Percentiles rank a stretch among this genome's conserved stretches.
phyloP scores from a whole-genome alignment of 2,329 filamentous ascomycete genomes.

The Xylariaceae sp. region DNA sequence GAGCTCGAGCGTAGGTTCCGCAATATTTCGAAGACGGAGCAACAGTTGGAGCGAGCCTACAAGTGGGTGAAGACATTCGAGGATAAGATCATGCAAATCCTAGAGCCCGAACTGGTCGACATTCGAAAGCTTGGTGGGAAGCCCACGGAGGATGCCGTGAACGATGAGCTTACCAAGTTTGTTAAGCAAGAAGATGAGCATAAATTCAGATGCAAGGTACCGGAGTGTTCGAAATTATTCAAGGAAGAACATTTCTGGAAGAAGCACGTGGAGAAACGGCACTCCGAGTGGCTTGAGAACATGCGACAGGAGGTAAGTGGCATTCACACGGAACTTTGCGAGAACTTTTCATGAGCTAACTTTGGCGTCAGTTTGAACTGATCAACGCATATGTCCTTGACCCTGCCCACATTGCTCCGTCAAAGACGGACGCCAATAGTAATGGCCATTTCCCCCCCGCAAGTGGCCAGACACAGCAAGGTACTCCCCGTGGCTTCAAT shows the following conservation, averaged over 20 bases:
- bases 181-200: conserved; percentile 97
- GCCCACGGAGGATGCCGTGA: conserved; percentile 74
- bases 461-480: conserved; percentile 68
- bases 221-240: conserved; percentile 93
- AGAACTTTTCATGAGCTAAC: conserved; percentile 31
- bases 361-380: conserved; percentile 61
- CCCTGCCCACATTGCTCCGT: conserved; percentile 89
- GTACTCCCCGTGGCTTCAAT: conserved; percentile 89
- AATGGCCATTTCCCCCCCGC: conserved; percentile 90
- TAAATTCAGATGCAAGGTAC: conserved; percentile 94
- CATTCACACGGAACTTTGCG: neutral
- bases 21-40: conserved; percentile 71
- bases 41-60: conserved; percentile 88
- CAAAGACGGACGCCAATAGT: conserved; percentile 86
- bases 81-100: conserved; percentile 87
- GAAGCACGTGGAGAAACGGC: conserved; percentile 96
- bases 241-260: conserved; percentile 96
- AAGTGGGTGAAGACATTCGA: conserved; percentile 99
- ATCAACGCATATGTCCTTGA: conserved; percentile 94
- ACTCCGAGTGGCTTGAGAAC: conserved; percentile 77
- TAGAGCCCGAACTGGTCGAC: conserved; percentile 84
- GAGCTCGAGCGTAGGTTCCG: conserved; percentile 66
- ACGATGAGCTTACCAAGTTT: conserved; percentile 78
- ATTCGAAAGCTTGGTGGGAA: conserved; percentile 88
- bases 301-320: conserved; percentile 73